Percentiles rank a stretch among this genome's conserved stretches.
Conservation (phyloP, 1,139 yeast species). For the Eremothecium gossypii region DNA sequence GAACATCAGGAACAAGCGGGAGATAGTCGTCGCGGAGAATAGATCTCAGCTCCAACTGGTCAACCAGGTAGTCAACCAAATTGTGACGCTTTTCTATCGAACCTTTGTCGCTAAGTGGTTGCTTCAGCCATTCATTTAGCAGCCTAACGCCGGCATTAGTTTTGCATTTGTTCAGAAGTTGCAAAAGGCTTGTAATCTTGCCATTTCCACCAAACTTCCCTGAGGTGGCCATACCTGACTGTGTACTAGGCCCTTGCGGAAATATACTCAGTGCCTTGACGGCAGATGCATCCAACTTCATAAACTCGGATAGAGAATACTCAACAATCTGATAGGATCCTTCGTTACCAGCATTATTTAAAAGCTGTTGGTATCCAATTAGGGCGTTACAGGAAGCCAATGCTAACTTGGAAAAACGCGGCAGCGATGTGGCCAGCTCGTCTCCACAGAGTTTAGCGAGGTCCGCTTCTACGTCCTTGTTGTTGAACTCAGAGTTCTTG, state of each 20-base stretch:
- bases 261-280: slow-evolving; percentile 79
- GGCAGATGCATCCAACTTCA: slow-evolving; percentile 88
- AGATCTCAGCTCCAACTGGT: slow-evolving; percentile 59
- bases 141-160: slow-evolving; percentile 79
- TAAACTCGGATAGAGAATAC: slow-evolving; percentile 65
- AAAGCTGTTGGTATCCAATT: slow-evolving; percentile 46
- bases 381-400: slow-evolving; percentile 32
- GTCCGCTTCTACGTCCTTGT: slow-evolving; percentile 64
- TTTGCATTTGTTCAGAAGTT: slow-evolving; percentile 77
- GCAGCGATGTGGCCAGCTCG: slow-evolving; percentile 52
- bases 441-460: slow-evolving; percentile 51
- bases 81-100: slow-evolving; percentile 61
- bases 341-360: slow-evolving; percentile 45
- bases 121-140: slow-evolving; percentile 90
- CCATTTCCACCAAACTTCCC: slow-evolving; percentile 33
- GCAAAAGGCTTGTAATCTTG: slow-evolving; percentile 61
- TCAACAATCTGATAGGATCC: slow-evolving; percentile 48
- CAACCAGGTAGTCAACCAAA: slow-evolving; percentile 62
- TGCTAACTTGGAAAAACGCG: slow-evolving; percentile 33
- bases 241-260: slow-evolving; percentile 37
- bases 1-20: slow-evolving; percentile 71
- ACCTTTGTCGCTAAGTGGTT: slow-evolving; percentile 62
- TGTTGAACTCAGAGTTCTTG: slow-evolving; percentile 46
- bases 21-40: slow-evolving; percentile 60
- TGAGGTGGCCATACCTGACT: slow-evolving; percentile 13